phyloP scores from a whole-genome alignment of 1,139 yeast species.

The Sugiyamaella sp. region DNA sequence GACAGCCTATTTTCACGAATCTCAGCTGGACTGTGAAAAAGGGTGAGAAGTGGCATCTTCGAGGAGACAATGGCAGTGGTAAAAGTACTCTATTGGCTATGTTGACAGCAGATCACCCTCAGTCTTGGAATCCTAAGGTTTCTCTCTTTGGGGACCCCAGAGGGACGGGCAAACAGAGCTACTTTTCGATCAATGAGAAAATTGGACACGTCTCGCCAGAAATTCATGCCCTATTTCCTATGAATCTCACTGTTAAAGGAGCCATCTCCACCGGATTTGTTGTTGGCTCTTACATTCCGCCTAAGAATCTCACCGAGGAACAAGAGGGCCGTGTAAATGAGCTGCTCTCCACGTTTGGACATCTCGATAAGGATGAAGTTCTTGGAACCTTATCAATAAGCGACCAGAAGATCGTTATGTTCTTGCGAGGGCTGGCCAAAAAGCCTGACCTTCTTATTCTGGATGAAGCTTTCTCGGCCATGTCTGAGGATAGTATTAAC shows the following conservation, averaged over 20 bases:
- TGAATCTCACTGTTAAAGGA: constrained; percentile 53
- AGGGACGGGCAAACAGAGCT: constrained; percentile 72
- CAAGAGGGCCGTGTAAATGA: constrained; percentile 44
- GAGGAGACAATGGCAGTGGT: constrained; percentile 92
- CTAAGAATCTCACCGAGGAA: constrained; percentile 42
- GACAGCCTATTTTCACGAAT: constrained; percentile 58
- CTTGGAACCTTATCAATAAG: constrained; percentile 65
- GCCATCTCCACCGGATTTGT: constrained; percentile 75
- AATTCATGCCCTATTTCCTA: constrained; percentile 80
- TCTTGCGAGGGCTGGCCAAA: constrained; percentile 74
- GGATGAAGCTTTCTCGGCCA: constrained; percentile 93
- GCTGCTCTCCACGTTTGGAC: constrained; percentile 38
- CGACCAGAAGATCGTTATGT: constrained; percentile 76
- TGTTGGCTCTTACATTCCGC: constrained; percentile 60
- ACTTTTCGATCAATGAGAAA: constrained; percentile 73
- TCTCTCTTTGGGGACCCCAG: constrained; percentile 67
- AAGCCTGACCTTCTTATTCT: constrained; percentile 75
- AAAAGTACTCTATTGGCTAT: constrained; percentile 84
- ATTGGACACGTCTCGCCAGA: constrained; percentile 94
- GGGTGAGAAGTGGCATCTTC: constrained; percentile 86
- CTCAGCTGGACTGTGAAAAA: constrained; percentile 66
- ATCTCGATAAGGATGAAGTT: constrained; percentile 40
- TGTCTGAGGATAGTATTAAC: constrained; percentile 69
- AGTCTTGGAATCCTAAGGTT: constrained; percentile 81
- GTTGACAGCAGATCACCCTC: constrained; percentile 94